Base-by-base conservation (phyloP, 2,329 filamentous ascomycete species). In the Diaporthe humulicola region DNA sequence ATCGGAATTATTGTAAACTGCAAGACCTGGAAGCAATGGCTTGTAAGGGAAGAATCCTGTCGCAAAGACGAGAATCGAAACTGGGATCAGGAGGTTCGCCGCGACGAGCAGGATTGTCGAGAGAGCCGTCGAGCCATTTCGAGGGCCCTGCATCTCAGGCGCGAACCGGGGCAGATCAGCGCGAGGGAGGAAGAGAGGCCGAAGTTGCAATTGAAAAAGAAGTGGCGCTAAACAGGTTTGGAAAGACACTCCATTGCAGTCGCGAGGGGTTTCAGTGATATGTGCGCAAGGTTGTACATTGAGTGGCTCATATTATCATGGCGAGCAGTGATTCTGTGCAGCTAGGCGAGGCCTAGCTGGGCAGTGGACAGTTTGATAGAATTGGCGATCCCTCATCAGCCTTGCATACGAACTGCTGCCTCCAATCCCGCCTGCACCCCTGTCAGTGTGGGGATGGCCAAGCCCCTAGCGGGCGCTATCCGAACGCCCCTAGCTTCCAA, bases 11-110 rank as follows among this genome's bases (percentile, higher is more conserved):
- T 91, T 89, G 83, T 92, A 94, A 77, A 89, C 86, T 14, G 97
- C 96, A 61, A 98, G 86, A 5, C 97, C 97, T 15, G 96, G 92
- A 64, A 99, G 88, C 78, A 98, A 93, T 3, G 97, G 95, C 81
- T 99, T 99, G 85, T 98, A 98, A 10, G 97, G 97, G 81, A 99
- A 99, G 88, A 99, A 99, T 19, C 97, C 96, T 42, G 92, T 91
- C 36, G 94, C 96, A 83, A 98, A 98, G 77, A 93, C 84, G 71
- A 93, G 79, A 77, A 96, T 91, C 61, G 95, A 93, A 73, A 93
- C 81, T 4, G 94, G 94, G 58, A 98, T 91, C 76, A 98, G 85
- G 42, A 95, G 73, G 83, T 98, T 98, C 80, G 95, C 93, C 77
- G 91, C 84, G 70, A 89, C 81, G 76, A 95, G 90, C 76, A 90